Evolutionary conservation across 2,329 filamentous ascomycete genomes (phyloP), one percentile per base, ranked within the genome.

Genomic region (Cytospora schulzeri): DNA sequence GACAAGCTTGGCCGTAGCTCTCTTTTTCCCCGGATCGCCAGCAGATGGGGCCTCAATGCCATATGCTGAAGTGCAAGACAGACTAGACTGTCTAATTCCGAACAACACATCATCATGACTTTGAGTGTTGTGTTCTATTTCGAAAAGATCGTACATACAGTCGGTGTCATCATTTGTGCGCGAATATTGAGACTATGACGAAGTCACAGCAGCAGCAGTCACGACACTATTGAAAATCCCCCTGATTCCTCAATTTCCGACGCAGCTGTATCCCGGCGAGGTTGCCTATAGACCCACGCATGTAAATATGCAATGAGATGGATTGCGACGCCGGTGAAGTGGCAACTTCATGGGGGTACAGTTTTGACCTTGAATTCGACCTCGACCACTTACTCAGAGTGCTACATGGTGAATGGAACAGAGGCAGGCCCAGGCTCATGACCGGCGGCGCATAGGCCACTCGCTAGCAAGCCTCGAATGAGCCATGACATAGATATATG

Each of bases 1-100:
- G 33, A 35, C 33, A 35, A 9, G 33, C 19, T 41, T 41, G 38
- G 17, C 38, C n/a, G 17, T 41, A 41, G 38, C 38, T 19, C 17
- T 17, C 19, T n/a, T 19, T 41, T 50, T 56, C 35, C 54, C 59
- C 51, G 51, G 33, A 51, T 51, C 45, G 58, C 58, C 50, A 61
- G 45, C 58, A 33, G 33, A 61, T 61, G 58, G 58, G 58, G 58
- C 45, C 12, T 50, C 45, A 50, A 14, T 35, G 9, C 12, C 11
- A 35, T 12, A 35, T 35, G 33, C 15, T 35, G 33, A 33, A 33
- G 8, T 11, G 31, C 8, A 33, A 33, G 31, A 33, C 31, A 9
- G 33, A 31, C 29, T 31, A 31, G 9, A 31, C 29, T 35, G 12
- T 35, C 1, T 35, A 4, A 14, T n/a, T n/a, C n/a, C n/a, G 14